These are phyloP conservation scores for Colletotrichum truncatum DNA, from an alignment of 2,329 filamentous ascomycete genomes.

Conservation along the genomic window DNA sequence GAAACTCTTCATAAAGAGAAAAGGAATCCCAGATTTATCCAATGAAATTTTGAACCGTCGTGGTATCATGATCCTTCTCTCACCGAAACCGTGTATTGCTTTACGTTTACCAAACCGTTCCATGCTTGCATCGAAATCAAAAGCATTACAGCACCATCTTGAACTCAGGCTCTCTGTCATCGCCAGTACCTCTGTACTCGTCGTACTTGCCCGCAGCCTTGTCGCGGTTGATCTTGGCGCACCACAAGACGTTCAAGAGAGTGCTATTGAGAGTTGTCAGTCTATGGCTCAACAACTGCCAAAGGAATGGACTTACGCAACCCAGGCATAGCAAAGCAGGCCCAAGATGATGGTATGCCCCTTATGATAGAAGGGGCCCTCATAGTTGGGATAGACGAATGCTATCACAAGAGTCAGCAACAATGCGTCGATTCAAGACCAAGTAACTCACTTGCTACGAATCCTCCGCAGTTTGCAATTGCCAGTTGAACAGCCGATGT, in stretches of 20 bases:
- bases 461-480: conserved; percentile 74
- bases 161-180: conserved; percentile 72
- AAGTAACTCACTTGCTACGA: conserved; percentile 62
- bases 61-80: neutral
- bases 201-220: conserved; percentile 69
- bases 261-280: conserved; percentile 50
- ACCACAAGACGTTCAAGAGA: conserved; percentile 68
- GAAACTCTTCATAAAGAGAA: neutral
- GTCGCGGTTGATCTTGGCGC: conserved; percentile 70
- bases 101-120: too few relatives aligned
- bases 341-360: conserved; percentile 71
- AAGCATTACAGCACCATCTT: conserved; percentile 67
- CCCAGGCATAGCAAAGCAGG: conserved; percentile 69
- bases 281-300: neutral
- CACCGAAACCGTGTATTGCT: too few relatives aligned
- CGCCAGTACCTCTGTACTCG: conserved; percentile 63
- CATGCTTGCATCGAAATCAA: too few relatives aligned
- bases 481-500: conserved; percentile 72
- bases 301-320: conserved; percentile 64
- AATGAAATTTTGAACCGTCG: neutral
- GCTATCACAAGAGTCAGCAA: conserved; percentile 39
- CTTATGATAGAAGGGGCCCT: conserved; percentile 66
- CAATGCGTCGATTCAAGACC: accelerated
- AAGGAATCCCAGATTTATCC: neutral
- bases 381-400: conserved; percentile 67